A percentile compares a stretch with the other conserved stretches of the same genome.
Evolutionary conservation across 768 basidiomycete genomes (phyloP).

Genomic region (Trametes meyenii): DNA sequence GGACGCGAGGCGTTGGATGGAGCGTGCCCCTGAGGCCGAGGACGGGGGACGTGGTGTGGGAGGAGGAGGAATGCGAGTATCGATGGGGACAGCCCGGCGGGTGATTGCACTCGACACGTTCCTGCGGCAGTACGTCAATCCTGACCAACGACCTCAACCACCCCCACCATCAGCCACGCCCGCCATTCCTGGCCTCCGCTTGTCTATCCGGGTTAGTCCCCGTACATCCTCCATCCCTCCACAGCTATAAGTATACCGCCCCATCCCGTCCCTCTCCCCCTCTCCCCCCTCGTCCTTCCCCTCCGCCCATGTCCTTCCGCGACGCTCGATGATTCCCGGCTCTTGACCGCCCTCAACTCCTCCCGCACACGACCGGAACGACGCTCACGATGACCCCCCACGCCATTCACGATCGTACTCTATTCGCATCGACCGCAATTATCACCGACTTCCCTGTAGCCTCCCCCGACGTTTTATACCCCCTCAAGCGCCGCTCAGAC

Average conservation of each 20-base stretch:
- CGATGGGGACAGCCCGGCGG: slow-evolving; percentile 18
- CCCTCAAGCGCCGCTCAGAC: slow-evolving; percentile 9
- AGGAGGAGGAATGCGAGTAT: background rate
- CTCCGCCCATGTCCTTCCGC: slow-evolving; percentile 2
- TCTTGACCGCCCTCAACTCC: slow-evolving; percentile 3
- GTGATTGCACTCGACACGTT: slow-evolving; percentile 14
- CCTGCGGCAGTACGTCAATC: slow-evolving; percentile 16
- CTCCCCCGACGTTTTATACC: slow-evolving; percentile 13
- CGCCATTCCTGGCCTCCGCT: background rate
- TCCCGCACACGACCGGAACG: slow-evolving; percentile 15
- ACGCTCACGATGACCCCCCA: slow-evolving; percentile 22
- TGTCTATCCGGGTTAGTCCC: slow-evolving; percentile 21
- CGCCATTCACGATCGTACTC: slow-evolving; percentile 23
- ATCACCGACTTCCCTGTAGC: slow-evolving; percentile 18
- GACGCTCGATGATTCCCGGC: slow-evolving; percentile 9
- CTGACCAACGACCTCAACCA: background rate
- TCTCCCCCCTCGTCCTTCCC: background rate
- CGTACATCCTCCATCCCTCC: background rate
- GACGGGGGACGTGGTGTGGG: background rate
- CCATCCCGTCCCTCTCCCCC: background rate
- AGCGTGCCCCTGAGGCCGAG: background rate
- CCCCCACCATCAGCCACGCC: slow-evolving; percentile 1
- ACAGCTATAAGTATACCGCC: slow-evolving; percentile 12
- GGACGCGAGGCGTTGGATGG: background rate
- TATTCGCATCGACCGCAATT: slow-evolving; percentile 14